phyloP scores from a whole-genome alignment of 2,329 filamentous ascomycete genomes.

The Stromatinia cepivora region DNA sequence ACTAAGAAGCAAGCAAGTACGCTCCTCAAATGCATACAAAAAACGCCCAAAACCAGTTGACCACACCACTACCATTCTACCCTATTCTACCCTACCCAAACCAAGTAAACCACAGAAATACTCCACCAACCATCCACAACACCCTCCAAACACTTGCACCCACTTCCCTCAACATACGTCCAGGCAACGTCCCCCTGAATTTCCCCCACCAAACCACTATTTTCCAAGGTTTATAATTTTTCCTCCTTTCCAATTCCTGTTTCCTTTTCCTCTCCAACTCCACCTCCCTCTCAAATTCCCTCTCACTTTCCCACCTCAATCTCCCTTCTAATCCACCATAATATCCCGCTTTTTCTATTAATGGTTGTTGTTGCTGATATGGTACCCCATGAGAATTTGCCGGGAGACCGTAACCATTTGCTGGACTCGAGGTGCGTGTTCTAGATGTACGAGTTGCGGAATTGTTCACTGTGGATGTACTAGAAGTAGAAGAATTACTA shows the following conservation, averaged over 20 bases:
- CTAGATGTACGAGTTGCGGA: conserved; percentile 34
- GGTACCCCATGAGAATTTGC: not conserved
- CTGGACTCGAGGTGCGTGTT: conserved; percentile 35
- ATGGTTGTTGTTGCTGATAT: conserved; percentile 20
- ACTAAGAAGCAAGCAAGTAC: too few relatives aligned
- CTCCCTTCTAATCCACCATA: conserved; percentile 15
- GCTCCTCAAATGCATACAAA: not conserved
- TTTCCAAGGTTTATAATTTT: conserved; percentile 7
- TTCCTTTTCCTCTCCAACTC: conserved; percentile 11
- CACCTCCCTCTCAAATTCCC: conserved; percentile 20
- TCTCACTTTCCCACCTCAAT: conserved; percentile 23
- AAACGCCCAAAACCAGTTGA: not conserved
- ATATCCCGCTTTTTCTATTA: conserved; percentile 26
- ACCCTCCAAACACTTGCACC: conserved; percentile 62
- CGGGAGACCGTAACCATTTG: conserved; percentile 38
- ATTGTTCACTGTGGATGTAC: conserved; percentile 28
- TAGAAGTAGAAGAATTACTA: conserved; percentile 39
- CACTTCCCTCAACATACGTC: conserved; percentile 59
- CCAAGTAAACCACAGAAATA: conserved; percentile 29
- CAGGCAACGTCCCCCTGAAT: conserved; percentile 44
- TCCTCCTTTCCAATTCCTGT: conserved; percentile 11
- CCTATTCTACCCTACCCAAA: conserved; percentile 14
- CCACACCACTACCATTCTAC: not conserved
- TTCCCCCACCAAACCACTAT: conserved; percentile 19
- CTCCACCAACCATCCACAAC: conserved; percentile 45